Evolutionary conservation across 1,139 yeast species (phyloP), one percentile per base, ranked within the genome.

Genomic region (Suhomyces maxii): DNA sequence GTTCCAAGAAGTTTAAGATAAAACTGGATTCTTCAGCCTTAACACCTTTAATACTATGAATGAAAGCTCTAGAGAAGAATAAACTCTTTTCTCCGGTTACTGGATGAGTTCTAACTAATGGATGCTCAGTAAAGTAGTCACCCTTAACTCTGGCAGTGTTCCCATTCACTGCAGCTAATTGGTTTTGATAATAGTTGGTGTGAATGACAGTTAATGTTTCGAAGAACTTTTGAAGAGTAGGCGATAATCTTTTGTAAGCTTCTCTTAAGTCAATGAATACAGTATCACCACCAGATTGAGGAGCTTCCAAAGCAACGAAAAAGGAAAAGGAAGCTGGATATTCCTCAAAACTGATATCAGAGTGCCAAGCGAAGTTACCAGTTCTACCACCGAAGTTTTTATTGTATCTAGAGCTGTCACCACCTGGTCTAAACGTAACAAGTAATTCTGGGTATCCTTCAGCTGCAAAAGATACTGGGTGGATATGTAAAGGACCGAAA

Each of bases 401-500:
- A 5, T 55, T 55, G 43, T 63, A 60, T 12, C 65, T 53, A 25
- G 55, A 48, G 0, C 53, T 57, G 39, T 58, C 66, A 12, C 69
- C 69, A 13, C 63, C 64, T 39, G 63, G 59, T 51, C 70, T 59
- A 49, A 60, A 63, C 8, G 69, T 66, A 18, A 64, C 64, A 34
- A 66, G 58, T 35, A 67, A 54, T 41, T 66, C 71, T 1, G 70
- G 70, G 41, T 57, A 52, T 33, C 56, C 52, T 42, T 60, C 63
- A 11, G 68, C 63, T 6, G 66, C 52, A 39, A 60, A 60, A 8
- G 60, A 43, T 26, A 65, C 66, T 6, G 69, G 71, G 47, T 67
- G 71, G 44, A 65, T 56, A 52, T 67, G 71, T 48, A 67, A 59
- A 2, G 64, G 66, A 12, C 71, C 71, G 48, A 64, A 67, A 49